These are phyloP conservation scores for Pigoraptor vietnamica DNA, from an alignment of 78 protist species.

Conservation along the genomic window DNA sequence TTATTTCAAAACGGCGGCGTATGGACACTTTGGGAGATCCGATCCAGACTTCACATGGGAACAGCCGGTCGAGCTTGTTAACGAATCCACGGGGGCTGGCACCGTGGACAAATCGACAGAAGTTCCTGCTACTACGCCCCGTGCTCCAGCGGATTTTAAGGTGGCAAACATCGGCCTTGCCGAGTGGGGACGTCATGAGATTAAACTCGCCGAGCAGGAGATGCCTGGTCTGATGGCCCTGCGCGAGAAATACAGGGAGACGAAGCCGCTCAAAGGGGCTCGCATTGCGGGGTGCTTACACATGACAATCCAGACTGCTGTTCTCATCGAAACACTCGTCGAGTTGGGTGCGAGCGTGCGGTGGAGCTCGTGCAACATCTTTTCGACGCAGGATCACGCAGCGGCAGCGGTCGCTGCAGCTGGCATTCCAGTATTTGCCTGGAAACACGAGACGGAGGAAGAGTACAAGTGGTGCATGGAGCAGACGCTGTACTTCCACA, in stretches of 20 bases:
- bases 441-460: constrained; percentile 98
- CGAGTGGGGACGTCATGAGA: constrained; percentile 92
- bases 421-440: constrained; percentile 95
- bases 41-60: too few species aligned
- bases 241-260: constrained; percentile 85
- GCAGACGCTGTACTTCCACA: constrained; percentile 84
- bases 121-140: too few species aligned
- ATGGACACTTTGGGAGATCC: constrained; percentile 97
- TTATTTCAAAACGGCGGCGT: constrained; percentile 70
- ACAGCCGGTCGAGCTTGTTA: too few species aligned
- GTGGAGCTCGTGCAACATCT: constrained; percentile 99
- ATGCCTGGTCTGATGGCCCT: constrained; percentile 98
- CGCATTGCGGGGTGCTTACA: constrained; percentile 97
- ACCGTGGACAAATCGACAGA: too few species aligned
- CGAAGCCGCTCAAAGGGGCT: constrained; percentile 90
- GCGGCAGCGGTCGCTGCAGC: constrained; percentile 98
- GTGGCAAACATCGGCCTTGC: constrained; percentile 93
- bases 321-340: constrained; percentile 93
- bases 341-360: constrained; percentile 95
- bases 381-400: constrained; percentile 99
- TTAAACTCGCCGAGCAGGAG: constrained; percentile 92
- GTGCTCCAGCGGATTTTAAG: too few species aligned
- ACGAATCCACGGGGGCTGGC: too few species aligned
- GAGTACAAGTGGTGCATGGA: constrained; percentile 96
- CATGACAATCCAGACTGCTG: constrained; percentile 99